A percentile compares a stretch with the other conserved stretches of the same genome.
phyloP scores from a whole-genome alignment of 805 yeast species.

The Candida patagonica region DNA sequence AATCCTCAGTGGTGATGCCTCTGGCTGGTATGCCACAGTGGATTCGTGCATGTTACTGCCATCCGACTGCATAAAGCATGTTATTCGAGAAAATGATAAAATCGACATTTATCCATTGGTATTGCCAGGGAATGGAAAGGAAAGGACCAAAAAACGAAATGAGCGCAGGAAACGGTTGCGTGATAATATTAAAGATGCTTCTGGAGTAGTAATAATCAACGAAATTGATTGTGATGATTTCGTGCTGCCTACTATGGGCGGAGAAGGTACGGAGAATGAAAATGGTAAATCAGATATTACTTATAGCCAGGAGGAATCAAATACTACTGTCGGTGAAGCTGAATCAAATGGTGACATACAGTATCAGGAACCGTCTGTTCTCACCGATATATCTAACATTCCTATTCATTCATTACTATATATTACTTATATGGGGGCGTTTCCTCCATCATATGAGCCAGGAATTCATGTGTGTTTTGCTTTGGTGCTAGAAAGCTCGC shows the following conservation, averaged over 20 bases:
- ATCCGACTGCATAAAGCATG: constrained; percentile 1
- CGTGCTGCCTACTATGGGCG: too few species aligned
- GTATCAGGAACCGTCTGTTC: not conserved
- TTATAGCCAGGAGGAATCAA: constrained; percentile 1
- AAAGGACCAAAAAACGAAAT: constrained; percentile 7
- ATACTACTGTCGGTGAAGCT: not conserved
- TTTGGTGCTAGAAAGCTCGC: not conserved
- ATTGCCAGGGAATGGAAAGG: constrained; percentile 7
- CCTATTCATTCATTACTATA: not conserved
- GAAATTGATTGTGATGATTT: not conserved
- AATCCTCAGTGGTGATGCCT: not conserved
- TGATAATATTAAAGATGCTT: not conserved
- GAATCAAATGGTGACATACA: not conserved
- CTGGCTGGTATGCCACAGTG: constrained; percentile 3
- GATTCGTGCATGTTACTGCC: constrained; percentile 5
- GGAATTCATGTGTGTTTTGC: not conserved
- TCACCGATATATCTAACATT: not conserved
- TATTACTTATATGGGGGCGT: not conserved
- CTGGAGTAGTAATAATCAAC: not conserved
- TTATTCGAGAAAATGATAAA: constrained; percentile 5
- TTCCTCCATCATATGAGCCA: not conserved
- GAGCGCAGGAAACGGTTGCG: constrained; percentile 3
- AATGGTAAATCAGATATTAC: not conserved
- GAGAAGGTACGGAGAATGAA: too few species aligned
- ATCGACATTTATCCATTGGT: not conserved